Evolutionary conservation across 2,329 filamentous ascomycete species (phyloP).

Genomic region (Madurella mycetomatis): DNA sequence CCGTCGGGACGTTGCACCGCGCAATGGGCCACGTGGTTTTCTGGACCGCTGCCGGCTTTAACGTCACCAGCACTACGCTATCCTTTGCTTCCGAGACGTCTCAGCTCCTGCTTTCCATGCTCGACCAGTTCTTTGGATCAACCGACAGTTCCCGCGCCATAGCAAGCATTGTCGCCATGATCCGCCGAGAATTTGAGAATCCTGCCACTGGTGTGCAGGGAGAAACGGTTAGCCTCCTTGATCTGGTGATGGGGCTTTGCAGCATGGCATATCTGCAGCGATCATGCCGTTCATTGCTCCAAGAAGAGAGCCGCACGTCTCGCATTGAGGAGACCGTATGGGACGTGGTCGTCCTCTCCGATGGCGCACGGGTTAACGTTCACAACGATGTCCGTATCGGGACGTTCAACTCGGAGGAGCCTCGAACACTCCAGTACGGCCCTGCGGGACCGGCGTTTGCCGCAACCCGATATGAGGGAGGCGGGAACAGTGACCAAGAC

Average conservation of each 20-base stretch:
- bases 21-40: constrained; percentile 57
- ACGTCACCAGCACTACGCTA: constrained; percentile 52
- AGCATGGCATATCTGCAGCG: constrained; percentile 59
- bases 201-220: constrained; percentile 55
- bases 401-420: constrained; percentile 24
- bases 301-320: constrained; percentile 45
- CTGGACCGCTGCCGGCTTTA: constrained; percentile 57
- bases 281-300: constrained; percentile 48
- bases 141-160: constrained; percentile 67
- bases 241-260: constrained; percentile 57
- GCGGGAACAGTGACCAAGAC: constrained; percentile 21
- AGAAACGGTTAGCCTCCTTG: constrained; percentile 56
- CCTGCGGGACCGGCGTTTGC: constrained; percentile 22
- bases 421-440: constrained; percentile 16
- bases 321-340: constrained; percentile 56
- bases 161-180: constrained; percentile 60
- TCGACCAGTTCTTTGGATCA: constrained; percentile 62
- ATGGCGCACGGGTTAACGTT: constrained; percentile 55
- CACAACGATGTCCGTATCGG: constrained; percentile 34
- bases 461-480: constrained; percentile 35
- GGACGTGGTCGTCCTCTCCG: constrained; percentile 61
- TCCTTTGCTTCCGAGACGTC: constrained; percentile 53
- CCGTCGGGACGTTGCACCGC: constrained; percentile 52
- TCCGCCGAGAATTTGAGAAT: constrained; percentile 61
- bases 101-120: constrained; percentile 52